Conservation (phyloP, 495 filamentous ascomycete species). For the Tetracladium marchalianum region DNA sequence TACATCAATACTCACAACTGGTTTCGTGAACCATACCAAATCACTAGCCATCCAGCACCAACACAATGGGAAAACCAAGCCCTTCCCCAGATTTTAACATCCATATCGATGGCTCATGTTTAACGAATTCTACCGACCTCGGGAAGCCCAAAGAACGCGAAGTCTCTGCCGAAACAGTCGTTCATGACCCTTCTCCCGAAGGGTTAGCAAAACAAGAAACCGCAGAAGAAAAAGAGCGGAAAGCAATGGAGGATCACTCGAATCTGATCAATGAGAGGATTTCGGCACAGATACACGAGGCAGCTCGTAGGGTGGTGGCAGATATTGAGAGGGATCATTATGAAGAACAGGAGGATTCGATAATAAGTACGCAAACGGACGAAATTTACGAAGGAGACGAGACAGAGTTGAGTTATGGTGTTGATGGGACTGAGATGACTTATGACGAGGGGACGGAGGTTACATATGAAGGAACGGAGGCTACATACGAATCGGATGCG, state of each 20-base stretch:
- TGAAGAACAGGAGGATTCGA: conserved; percentile 21
- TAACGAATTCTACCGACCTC: conserved; percentile 26
- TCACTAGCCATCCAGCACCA: not conserved
- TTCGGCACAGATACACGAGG: conserved; percentile 31
- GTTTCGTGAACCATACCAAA: conserved; percentile 1
- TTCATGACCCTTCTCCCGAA: not conserved
- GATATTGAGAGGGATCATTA: conserved; percentile 25
- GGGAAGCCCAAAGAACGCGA: conserved; percentile 10
- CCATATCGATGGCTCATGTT: conserved; percentile 31
- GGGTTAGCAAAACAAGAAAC: not conserved
- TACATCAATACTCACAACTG: conserved; percentile 12
- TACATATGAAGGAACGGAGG: conserved; percentile 13
- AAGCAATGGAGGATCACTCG: conserved; percentile 13
- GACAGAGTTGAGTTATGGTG: conserved; percentile 16
- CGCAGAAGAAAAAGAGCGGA: conserved; percentile 2
- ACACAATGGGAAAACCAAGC: conserved; percentile 18
- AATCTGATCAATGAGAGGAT: conserved; percentile 11
- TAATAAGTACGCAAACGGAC: conserved; percentile 24
- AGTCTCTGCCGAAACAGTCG: conserved; percentile 10
- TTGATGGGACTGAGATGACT: conserved; percentile 11
- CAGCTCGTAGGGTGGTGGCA: conserved; percentile 29
- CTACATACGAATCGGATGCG: conserved; percentile 13
- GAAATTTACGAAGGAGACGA: conserved; percentile 17
- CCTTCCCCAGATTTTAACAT: conserved; percentile 30
- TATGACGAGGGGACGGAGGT: no score